Base-by-base conservation (phyloP, 2,329 filamentous ascomycete genomes). In the Aspergillus floridensis region DNA sequence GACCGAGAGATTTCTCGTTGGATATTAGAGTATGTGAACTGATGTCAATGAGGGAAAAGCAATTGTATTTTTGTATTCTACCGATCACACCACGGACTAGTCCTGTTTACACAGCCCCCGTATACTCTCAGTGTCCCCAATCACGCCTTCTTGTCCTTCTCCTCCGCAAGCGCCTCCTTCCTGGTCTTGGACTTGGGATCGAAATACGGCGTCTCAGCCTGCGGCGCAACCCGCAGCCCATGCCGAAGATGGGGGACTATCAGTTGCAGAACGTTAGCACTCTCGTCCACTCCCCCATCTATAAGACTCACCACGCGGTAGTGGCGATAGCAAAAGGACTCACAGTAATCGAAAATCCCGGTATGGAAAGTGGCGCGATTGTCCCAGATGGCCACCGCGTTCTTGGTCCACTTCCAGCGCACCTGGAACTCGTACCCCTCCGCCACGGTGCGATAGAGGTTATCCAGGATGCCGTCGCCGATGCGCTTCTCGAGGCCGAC, bases 311-410 rank as follows among this genome's bases (percentile, higher is more conserved):
- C 32, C 10, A 16, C 11, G 10, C 32, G 3, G 6, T 5, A 32
- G 1, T 16, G 19, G 10, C 32, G 1, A 16, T 2, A 32, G 1
- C 24, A 31, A 2, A 4, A 5, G 7, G 5, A 58, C 56, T 49
- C 46, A 58, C 56, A 58, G 22, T 58, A 58, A 19, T 58, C 50
- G 41, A 58, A 58, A 24, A 58, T 58, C 3, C 56, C 57, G 2
- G 57, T 58, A 21, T 61, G 59, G 4, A 41, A 49, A 2, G 59
- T 61, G 24, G 56, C 51, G 4, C 49, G 41, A 16, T 58, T 58
- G 35, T 58, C 58, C 58, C 58, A 59, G 2, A 59, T 56, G 0
- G 55, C 58, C 2, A 63, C 61, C 2, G 56, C 58, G 24, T 60
- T 50, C 12, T 57, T 35, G 8, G 56, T 49, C 59, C 59, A 62